Base-by-base conservation (phyloP, 2,329 filamentous ascomycete genomes). In the Aspergillus terreus region DNA sequence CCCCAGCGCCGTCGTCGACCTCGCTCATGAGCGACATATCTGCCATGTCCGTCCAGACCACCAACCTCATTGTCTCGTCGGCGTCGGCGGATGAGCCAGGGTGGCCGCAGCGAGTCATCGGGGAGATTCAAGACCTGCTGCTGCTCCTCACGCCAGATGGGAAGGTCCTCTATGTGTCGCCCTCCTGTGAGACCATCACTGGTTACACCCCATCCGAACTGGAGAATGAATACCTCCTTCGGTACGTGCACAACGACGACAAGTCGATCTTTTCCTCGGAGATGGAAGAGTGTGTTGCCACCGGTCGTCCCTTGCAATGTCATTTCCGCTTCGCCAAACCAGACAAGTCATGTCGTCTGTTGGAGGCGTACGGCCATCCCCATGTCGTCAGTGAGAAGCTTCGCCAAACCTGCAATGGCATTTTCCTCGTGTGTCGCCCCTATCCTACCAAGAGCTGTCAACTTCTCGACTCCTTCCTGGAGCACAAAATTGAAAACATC, bases 401-500 rank as follows among this genome's bases (percentile, higher is more conserved):
- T 79, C 81, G 58, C 86, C 86, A 57, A 1, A 87, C 88, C 60
- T 96, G 91, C 68, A 84, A 90, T 62, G 92, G 92, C 35, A 90
- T 96, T 61, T 96, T 96, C 68, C 88, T 97, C 78, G 92, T 95
- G 85, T 85, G 90, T 7, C 82, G 92, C 17, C 89, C 89, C 1
- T 96, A 96, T 68, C 91, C 90, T 4, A 95, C 88, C 27, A 92
- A 88, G 72, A 95, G 92, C 65, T 86, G 90, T 1, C 83, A 82
- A 3, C 78, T 96, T 10, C 78, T 96, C 17, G 92, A 97, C 72
- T 95, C 91, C 0, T 96, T 96, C 63, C 78, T 97, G 25, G 92
- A 97, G 69, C 92, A 96, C 75, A 96, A 96, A 72, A 92, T 96
- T 49, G 92, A 96, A 70, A 96, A 96, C 63, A 91, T 96, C 74